phyloP scores from a whole-genome alignment of 257 asterid species.

The Nicotiana tomentosiformis region DNA sequence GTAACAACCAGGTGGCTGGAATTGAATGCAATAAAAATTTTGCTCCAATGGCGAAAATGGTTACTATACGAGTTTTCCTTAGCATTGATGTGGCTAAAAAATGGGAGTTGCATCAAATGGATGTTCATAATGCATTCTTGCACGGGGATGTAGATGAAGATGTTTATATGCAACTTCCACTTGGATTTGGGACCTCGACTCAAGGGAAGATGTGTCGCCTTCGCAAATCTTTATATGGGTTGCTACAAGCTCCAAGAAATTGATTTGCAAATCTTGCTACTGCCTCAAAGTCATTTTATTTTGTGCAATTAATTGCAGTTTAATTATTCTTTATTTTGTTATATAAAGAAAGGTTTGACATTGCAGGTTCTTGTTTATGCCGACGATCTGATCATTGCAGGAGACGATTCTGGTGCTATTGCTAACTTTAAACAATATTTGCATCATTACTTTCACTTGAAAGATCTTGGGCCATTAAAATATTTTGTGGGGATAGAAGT shows the following conservation, averaged over 20 bases:
- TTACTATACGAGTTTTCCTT: neutral
- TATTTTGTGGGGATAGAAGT: neutral
- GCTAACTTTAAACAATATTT: too few relatives aligned
- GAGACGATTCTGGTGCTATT: neutral
- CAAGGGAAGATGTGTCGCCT: neutral
- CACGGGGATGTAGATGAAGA: too few relatives aligned
- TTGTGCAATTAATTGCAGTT: too few relatives aligned
- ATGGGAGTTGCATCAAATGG: too few relatives aligned
- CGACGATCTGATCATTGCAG: neutral
- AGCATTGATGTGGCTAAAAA: neutral
- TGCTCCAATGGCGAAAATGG: neutral
- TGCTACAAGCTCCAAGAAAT: neutral
- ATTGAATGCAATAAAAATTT: too few relatives aligned
- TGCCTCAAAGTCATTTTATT: too few relatives aligned
- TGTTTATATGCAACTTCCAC: neutral
- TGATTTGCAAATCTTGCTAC: neutral
- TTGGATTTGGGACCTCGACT: neutral
- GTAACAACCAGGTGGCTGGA: neutral
- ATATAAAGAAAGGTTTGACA: neutral
- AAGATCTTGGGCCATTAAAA: neutral
- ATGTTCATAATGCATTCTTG: too few relatives aligned
- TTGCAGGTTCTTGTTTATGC: neutral
- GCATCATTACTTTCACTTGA: neutral
- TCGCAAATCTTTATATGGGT: too few relatives aligned
- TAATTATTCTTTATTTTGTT: too few relatives aligned